phyloP scores from a whole-genome alignment of 1,284 basidiomycete species.

The Athelia sp. region DNA sequence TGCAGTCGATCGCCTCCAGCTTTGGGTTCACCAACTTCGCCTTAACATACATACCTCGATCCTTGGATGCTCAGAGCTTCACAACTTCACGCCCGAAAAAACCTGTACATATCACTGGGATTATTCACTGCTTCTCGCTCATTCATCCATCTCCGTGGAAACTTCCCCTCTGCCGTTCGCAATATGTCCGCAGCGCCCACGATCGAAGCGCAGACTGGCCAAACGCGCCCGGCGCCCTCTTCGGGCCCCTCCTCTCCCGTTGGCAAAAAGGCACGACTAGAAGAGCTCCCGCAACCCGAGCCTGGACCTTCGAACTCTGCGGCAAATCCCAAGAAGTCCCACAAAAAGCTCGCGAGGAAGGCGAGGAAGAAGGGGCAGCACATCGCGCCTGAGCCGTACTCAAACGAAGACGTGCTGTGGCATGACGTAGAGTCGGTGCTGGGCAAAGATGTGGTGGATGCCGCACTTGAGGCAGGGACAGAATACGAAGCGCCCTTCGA shows the following conservation, averaged over 20 bases:
- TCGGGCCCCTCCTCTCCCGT: background rate
- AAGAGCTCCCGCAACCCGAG: background rate
- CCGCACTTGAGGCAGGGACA: constrained; percentile 40
- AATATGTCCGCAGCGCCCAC: background rate
- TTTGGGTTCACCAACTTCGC: no score
- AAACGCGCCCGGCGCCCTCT: background rate
- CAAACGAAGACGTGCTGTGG: constrained; percentile 72
- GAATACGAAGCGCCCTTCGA: constrained; percentile 60
- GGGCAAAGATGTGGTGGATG: constrained; percentile 53
- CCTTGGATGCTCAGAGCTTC: no score
- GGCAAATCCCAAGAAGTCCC: background rate
- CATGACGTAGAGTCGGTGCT: constrained; percentile 68
- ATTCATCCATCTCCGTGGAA: no score
- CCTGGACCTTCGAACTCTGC: background rate
- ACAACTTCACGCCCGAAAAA: no score
- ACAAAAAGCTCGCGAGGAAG: background rate
- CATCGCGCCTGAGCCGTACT: constrained; percentile 55
- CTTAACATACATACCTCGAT: no score
- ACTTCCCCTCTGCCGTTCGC: no score
- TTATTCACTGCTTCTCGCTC: no score
- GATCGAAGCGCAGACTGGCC: background rate
- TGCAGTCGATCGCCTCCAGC: no score
- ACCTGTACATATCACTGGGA: no score
- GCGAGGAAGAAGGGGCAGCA: constrained; percentile 15
- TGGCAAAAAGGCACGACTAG: background rate